Evolutionary conservation across 1,139 yeast species (phyloP).

Genomic region (Debaryomyces robertsiae): DNA sequence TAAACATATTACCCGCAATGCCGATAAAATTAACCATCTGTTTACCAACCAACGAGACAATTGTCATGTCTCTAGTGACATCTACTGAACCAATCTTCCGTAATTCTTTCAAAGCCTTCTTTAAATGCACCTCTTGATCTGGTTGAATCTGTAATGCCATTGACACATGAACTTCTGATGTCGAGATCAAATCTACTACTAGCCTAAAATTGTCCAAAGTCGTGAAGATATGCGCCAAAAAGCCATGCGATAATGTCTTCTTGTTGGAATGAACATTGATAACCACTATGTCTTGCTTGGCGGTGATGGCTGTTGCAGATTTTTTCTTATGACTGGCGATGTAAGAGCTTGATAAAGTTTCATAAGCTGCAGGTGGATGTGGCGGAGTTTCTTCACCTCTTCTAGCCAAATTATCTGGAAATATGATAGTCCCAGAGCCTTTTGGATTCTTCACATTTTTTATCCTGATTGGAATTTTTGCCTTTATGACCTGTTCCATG

Average conservation of each 20-base stretch:
- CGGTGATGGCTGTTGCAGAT: conserved; percentile 96
- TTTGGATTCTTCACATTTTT: conserved; percentile 91
- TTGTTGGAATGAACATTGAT: conserved; percentile 92
- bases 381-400: conserved; percentile 91
- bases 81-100: conserved; percentile 85
- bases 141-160: conserved; percentile 86
- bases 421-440: conserved; percentile 90
- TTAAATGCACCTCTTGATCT: conserved; percentile 62
- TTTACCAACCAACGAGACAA: conserved; percentile 91
- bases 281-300: conserved; percentile 89
- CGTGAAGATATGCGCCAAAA: conserved; percentile 85
- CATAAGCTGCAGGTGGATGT: conserved; percentile 85
- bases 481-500: conserved; percentile 97
- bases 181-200: conserved; percentile 93
- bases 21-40: conserved; percentile 97
- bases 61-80: conserved; percentile 83
- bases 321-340: conserved; percentile 57
- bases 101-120: conserved; percentile 75
- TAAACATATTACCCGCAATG: conserved; percentile 96
- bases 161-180: conserved; percentile 96
- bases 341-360: conserved; percentile 48
- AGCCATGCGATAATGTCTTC: conserved; percentile 91
- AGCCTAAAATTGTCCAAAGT: conserved; percentile 81
- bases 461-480: conserved; percentile 93
- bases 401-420: conserved; percentile 84